Base-by-base conservation (phyloP, 148 eudicot species). In the Nepenthes gracilis region DNA sequence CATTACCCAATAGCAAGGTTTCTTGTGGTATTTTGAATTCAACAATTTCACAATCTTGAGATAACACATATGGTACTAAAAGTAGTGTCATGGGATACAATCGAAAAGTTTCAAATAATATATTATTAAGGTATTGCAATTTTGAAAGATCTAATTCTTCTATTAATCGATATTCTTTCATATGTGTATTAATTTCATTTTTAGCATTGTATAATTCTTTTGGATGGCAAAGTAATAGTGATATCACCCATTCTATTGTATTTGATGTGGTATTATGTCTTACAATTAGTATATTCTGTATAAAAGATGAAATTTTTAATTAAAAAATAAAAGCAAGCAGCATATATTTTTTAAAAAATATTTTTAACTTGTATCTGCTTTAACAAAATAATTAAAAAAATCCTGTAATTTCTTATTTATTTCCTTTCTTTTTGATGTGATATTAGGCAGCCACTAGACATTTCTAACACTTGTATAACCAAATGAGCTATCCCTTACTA, bases 221-320 rank as follows among this genome's bases (percentile, higher is more conserved):
- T 7, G 58, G 66, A 55, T 63, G 58, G 66, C 53, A 51, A 0
- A 63, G 36, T 23, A 63, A 58, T 43, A 63, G 66, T 5, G 66
- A 63, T 47, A 63, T 52, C 1, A 58, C 66, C 66, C 66, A 63
- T 34, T 52, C 58, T 48, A 63, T 36, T 40, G 66, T 63, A 1
- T 34, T 43, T 13, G 66, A 54, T 52, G 58, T 51, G 2, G 66
- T 63, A 35, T 63, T 58, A 1, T 40, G 52, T 4, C 66, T 58
- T 2, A 58, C 66, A n/a, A n/a, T n/a, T n/a, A n/a, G n/a, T n/a
- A n/a, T n/a, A n/a, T n/a, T n/a, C n/a, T n/a, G n/a, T n/a, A n/a
- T n/a, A n/a, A n/a, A n/a, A n/a, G n/a, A n/a, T n/a, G n/a, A n/a
- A n/a, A n/a, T n/a, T n/a, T n/a, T n/a, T n/a, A n/a, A n/a, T n/a